Percentiles rank a stretch among this genome's conserved stretches.
Evolutionary conservation across 192 early-diverging fungal species (phyloP).

Genomic region (Backusella macrospora): DNA sequence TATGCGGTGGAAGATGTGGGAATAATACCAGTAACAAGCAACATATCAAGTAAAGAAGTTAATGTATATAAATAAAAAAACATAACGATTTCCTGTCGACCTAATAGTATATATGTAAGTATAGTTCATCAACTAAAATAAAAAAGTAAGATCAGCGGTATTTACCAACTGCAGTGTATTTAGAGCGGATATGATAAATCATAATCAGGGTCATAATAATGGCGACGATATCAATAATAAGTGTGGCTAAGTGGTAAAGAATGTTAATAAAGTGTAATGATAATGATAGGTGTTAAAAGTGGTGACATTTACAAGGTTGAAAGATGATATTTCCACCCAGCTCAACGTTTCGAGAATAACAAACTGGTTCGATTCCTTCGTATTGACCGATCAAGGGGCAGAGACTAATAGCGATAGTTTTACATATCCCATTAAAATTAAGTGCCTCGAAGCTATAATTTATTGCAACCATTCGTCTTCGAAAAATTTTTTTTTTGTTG

Average conservation of each 20-base stretch:
- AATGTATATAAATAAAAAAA: constrained; percentile 97
- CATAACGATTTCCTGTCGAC: constrained; percentile 98
- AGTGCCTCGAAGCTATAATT: constrained; percentile 62
- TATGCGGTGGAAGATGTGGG: constrained; percentile 79
- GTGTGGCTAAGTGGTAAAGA: constrained; percentile 61
- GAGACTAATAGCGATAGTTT: constrained; percentile 77
- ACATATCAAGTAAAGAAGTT: constrained; percentile 84
- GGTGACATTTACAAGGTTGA: constrained; percentile 68
- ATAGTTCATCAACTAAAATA: background rate
- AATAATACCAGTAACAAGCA: constrained; percentile 92
- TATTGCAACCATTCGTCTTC: constrained; percentile 30
- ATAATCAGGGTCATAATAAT: constrained; percentile 97
- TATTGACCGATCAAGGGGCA: constrained; percentile 88
- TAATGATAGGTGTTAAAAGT: background rate
- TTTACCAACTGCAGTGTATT: constrained; percentile 98
- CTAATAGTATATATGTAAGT: constrained; percentile 39
- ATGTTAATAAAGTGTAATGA: background rate
- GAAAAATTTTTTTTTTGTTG: background rate
- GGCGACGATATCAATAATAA: constrained; percentile 92
- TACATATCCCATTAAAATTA: constrained; percentile 90
- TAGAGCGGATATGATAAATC: constrained; percentile 97
- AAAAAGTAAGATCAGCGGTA: background rate
- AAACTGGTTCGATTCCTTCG: constrained; percentile 81
- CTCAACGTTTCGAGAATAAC: constrained; percentile 96
- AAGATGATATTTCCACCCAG: constrained; percentile 84